Evolutionary conservation across 2,329 filamentous ascomycete species (phyloP), one percentile per base, ranked within the genome.

Genomic region (Colletotrichum orchidophilum): DNA sequence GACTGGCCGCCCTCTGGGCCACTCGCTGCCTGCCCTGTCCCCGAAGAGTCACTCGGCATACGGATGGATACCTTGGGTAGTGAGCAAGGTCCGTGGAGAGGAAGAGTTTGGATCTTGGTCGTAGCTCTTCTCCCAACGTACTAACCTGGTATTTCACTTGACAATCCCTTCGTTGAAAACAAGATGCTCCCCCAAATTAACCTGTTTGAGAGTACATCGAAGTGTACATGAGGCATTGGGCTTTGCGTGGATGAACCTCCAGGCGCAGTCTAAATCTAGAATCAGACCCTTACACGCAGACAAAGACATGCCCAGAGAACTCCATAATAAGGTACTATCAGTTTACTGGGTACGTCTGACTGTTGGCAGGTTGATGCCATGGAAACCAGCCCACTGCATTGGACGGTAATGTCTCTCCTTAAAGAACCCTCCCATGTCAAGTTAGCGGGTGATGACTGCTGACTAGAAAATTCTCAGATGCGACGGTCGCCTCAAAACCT

Each of bases 1-100:
- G 63, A 49, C 62, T 50, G 31, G 18, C 66, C 39, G 21, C 58
- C 65, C 50, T 21, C 65, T 46, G 39, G n/a, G n/a, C n/a, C n/a
- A n/a, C n/a, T n/a, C n/a, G n/a, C n/a, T n/a, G n/a, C n/a, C n/a
- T n/a, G n/a, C n/a, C 33, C 33, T 3, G 18, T 13, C 58, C 9
- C 42, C 68, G 65, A 63, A 68, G 58, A 62, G 52, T 71, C 64
- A 67, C 58, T 54, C 52, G 52, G 65, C 50, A 26, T 55, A 35
- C 26, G 12, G 27, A 9, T 26, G 29, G 29, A 15, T 42, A 31
- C 33, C 55, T 29, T 63, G 8, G n/a, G n/a, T 21, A 5, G 3
- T 42, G 4, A 29, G 3, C 18, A 54, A 31, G 12, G 9, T 12
- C 5, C 33, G 15, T 39, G 2, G 13, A 15, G 33, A 39, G 5